Base-by-base conservation (phyloP, 75 land plant species). In the Gnetum montanum region DNA sequence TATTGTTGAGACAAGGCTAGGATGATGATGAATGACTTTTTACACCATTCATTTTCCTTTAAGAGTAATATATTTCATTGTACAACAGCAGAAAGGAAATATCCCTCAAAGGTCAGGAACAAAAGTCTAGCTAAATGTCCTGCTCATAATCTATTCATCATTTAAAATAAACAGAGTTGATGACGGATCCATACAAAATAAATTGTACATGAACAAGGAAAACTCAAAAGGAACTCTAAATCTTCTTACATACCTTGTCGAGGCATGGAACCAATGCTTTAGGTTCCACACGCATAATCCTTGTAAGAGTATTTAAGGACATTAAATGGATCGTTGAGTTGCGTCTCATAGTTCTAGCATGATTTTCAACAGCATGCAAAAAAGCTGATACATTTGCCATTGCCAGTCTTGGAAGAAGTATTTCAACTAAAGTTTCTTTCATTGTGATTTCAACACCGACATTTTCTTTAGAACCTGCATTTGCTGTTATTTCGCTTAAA, bases 361-460 rank as follows among this genome's bases (percentile, higher is more conserved):
- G 86, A 30, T 69, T 59, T 63, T 89, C 82, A 33, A 85, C 70
- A 10, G 64, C 79, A 57, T 57, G 48, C 34, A 91, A 53, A 62
- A 75, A 91, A 10, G 71, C 79, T 12, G 31, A 60, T 58, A 83
- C 65, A 57, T 91, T 85, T 63, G 88, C 88, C 68, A 75, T 58
- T 16, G 88, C 97, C 56, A 91, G 54, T 66, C 81, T 77, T 50
- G 93, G 87, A 57, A 91, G 78, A 58, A 91, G 88, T 63, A 62
- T 68, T 7, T 69, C 82, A 43, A 75, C 63, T 28, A 86, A 69
- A 49, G 72, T 78, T 28, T 91, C 97, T 22, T 71, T 65, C 54
- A 80, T 68, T 25, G 64, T 61, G 41, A 57, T 35, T 19, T 85
- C 64, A 30, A 64, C 61, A 18, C 62, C 70, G 50, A 67, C 46